These are phyloP conservation scores for Echria macrotheca DNA, from an alignment of 495 filamentous ascomycete species.

Conservation along the genomic window DNA sequence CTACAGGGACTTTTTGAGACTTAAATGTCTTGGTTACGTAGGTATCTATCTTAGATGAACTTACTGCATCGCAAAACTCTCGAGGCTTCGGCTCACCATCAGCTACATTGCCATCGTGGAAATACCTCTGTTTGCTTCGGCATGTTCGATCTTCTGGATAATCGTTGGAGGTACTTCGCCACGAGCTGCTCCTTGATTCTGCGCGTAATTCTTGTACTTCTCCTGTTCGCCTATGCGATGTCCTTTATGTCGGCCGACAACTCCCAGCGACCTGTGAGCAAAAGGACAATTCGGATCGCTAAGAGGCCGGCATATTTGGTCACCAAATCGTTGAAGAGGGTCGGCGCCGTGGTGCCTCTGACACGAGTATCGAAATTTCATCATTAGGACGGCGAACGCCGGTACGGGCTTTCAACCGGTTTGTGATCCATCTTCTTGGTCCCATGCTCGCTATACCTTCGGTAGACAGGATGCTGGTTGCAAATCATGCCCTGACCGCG, in stretches of 20 bases:
- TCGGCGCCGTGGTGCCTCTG: background rate
- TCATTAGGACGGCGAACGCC: background rate
- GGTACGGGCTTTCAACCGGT: background rate
- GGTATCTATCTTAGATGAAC: too few relatives aligned
- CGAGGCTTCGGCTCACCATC: too few relatives aligned
- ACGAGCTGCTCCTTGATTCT: background rate
- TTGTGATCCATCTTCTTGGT: background rate
- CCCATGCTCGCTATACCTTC: background rate
- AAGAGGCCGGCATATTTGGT: background rate
- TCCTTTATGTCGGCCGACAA: background rate
- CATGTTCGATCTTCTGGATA: background rate
- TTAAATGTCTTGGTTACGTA: too few relatives aligned
- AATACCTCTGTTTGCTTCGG: too few relatives aligned
- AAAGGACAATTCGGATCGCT: background rate
- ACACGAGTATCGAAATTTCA: background rate
- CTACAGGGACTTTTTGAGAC: too few relatives aligned
- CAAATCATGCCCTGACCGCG: background rate
- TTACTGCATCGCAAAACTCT: too few relatives aligned
- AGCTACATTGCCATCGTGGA: too few relatives aligned
- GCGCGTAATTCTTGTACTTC: background rate
- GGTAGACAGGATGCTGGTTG: background rate
- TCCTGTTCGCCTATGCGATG: background rate
- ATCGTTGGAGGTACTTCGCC: background rate
- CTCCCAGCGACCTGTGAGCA: too few relatives aligned
- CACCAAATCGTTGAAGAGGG: background rate